Base-by-base conservation (phyloP, 192 early-diverging fungal genomes). In the Thamnidium elegans region DNA sequence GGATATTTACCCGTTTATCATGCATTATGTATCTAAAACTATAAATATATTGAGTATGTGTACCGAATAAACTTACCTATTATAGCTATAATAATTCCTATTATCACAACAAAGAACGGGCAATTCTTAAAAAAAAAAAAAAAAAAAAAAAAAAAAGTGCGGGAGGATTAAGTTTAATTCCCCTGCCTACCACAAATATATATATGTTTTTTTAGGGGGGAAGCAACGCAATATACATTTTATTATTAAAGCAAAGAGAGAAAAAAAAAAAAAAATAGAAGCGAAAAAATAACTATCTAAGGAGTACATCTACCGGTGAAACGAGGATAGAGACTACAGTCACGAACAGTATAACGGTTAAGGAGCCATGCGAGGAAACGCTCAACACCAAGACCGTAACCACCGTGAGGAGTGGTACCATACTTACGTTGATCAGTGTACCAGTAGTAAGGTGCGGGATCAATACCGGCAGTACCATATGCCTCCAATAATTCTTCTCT, bases 341-440 rank as follows among this genome's bases (percentile, higher is more conserved):
- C 95, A 58, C 91, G 83, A 17, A 99, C 94, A 39, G 89, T 94
- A 76, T 82, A 84, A 42, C 93, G 86, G 84, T 96, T 87, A 58
- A 94, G 82, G 67, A 99, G 69, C 97, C 97, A 99, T 26, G 96
- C 97, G 54, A 99, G 74, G 81, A 95, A 97, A 30, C 97, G 89
- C 75, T 99, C 97, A 32, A 98, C 70, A 65, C 97, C 97, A 46
- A 99, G 87, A 48, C 97, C 97, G 73, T 92, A 99, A 20, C 97
- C 97, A 70, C 96, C 97, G 65, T 98, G 96, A 64, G 95, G 92
- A 66, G 86, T 86, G 17, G 94, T 89, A 44, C 97, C 96, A 76
- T 94, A 99, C 84, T 97, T 98, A 80, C 97, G 91, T 82, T 98
- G 97, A 62, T 99, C 97, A 45, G 95, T 94, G 81, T 88, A 92